Percentiles rank a stretch among this genome's conserved stretches.
Conservation (phyloP, 2,329 filamentous ascomycete species). For the Arthrinium phaeospermum region DNA sequence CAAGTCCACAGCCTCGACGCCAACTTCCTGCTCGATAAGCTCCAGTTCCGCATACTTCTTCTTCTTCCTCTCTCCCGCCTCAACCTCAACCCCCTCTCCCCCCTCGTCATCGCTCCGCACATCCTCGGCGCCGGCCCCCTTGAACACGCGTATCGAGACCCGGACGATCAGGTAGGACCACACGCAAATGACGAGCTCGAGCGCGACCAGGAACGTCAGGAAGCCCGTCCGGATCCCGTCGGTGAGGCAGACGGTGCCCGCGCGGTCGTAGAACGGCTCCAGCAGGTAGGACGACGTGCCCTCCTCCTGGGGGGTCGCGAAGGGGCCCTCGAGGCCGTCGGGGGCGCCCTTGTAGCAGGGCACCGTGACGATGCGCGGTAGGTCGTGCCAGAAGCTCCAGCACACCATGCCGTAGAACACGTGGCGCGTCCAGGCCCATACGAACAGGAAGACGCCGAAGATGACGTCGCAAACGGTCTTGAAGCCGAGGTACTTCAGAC, state of each 20-base stretch:
- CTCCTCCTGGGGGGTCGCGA: conserved; percentile 52
- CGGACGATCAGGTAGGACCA: conserved; percentile 89
- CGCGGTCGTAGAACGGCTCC: conserved; percentile 72
- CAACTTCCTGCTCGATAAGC: conserved; percentile 73
- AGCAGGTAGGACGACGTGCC: conserved; percentile 62
- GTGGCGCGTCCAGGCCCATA: conserved; percentile 84
- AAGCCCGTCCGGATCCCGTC: conserved; percentile 76
- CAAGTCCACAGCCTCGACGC: conserved; percentile 72
- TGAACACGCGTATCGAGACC: conserved; percentile 79
- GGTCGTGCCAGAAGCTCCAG: conserved; percentile 77
- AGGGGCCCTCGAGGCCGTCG: conserved; percentile 58
- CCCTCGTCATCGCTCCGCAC: conserved; percentile 84
- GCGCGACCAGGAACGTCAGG: conserved; percentile 72
- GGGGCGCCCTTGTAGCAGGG: conserved; percentile 74
- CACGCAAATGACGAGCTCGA: conserved; percentile 80
- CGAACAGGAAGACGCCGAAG: conserved; percentile 83
- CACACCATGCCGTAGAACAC: conserved; percentile 77
- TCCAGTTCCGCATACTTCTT: conserved; percentile 52
- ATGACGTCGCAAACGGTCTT: conserved; percentile 77
- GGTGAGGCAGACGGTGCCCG: conserved; percentile 83
- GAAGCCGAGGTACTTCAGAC: conserved; percentile 85
- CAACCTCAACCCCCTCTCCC: conserved; percentile 78
- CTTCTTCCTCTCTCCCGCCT: conserved; percentile 46
- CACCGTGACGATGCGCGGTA: conserved; percentile 63
- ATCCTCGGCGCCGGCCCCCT: conserved; percentile 79